Conservation (phyloP, 345 rosid genomes). For the Pugionium cornutum region DNA sequence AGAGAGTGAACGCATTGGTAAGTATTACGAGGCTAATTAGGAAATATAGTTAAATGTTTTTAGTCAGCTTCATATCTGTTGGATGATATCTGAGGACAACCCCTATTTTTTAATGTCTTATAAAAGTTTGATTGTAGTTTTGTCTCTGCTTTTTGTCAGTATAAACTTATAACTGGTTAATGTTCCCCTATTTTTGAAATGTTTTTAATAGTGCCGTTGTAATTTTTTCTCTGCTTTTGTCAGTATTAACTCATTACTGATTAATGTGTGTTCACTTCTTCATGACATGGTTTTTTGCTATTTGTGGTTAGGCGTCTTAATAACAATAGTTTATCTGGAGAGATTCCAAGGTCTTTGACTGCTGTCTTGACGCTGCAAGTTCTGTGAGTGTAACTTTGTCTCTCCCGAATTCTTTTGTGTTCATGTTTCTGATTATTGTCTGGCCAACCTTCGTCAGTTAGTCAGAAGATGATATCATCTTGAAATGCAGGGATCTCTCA, state of each 20-base stretch:
- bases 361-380: conserved; percentile 39
- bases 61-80: conserved; percentile 8
- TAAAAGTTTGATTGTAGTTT: conserved; percentile 8
- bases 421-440: conserved; percentile 13
- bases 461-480: conserved; percentile 29
- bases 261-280: background rate
- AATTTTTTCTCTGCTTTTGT: background rate
- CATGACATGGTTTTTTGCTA: conserved; percentile 24
- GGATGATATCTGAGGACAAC: conserved; percentile 13
- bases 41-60: background rate
- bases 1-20: conserved; percentile 3
- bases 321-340: conserved; percentile 45
- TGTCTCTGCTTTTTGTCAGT: background rate
- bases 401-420: conserved; percentile 16
- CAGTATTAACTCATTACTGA: conserved; percentile 8
- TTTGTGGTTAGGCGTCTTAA: conserved; percentile 45
- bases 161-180: conserved; percentile 12
- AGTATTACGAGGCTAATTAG: conserved; percentile 11
- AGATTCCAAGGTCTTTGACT: conserved; percentile 46
- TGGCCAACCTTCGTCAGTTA: conserved; percentile 5
- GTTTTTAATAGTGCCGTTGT: conserved; percentile 1
- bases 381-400: conserved; percentile 38
- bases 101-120: background rate
- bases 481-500: conserved; percentile 42
- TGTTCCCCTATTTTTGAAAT: background rate